A percentile compares a stretch with the other conserved stretches of the same genome.
phyloP scores from a whole-genome alignment of 208 protist species.

The Crithidia fasciculata region DNA sequence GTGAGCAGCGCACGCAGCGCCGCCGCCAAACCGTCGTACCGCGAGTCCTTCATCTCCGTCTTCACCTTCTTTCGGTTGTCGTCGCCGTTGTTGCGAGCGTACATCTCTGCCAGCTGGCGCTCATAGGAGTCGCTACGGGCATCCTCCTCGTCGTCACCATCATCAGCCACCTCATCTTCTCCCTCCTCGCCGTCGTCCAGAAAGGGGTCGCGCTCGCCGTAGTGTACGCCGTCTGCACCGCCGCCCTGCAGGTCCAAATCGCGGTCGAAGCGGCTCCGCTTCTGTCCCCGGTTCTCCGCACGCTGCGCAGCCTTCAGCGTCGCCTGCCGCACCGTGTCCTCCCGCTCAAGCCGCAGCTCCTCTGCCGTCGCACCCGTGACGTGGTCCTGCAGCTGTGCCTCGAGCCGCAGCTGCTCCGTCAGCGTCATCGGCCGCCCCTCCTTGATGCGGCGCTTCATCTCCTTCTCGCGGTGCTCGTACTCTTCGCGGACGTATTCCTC shows the following conservation, averaged over 20 bases:
- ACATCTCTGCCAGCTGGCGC: conserved; percentile 30
- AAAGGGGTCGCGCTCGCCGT: conserved; percentile 19
- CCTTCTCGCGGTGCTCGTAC: conserved; percentile 71
- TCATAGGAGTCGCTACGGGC: conserved; percentile 33
- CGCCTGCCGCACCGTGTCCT: conserved; percentile 49
- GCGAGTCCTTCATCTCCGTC: conserved; percentile 10
- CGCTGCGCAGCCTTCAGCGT: conserved; percentile 39
- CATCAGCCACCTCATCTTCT: neutral
- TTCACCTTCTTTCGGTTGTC: conserved; percentile 22
- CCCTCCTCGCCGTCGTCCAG: conserved; percentile 3
- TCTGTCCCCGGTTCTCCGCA: conserved; percentile 23
- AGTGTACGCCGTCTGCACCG: neutral
- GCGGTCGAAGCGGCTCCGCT: conserved; percentile 32
- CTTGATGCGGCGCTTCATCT: conserved; percentile 67
- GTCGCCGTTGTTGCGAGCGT: conserved; percentile 31
- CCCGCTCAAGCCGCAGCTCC: conserved; percentile 61
- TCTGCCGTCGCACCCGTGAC: conserved; percentile 53
- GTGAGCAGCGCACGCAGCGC: conserved; percentile 48
- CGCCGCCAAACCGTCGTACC: conserved; percentile 36
- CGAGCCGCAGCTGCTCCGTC: conserved; percentile 81
- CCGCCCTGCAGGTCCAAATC: conserved; percentile 24
- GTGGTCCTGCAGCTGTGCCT: conserved; percentile 67
- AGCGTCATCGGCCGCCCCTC: conserved; percentile 84
- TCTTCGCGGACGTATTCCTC: conserved; percentile 85
- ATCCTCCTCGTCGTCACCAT: neutral